Evolutionary conservation across 2,329 filamentous ascomycete species (phyloP).

Genomic region (Beauveria brongniartii): DNA sequence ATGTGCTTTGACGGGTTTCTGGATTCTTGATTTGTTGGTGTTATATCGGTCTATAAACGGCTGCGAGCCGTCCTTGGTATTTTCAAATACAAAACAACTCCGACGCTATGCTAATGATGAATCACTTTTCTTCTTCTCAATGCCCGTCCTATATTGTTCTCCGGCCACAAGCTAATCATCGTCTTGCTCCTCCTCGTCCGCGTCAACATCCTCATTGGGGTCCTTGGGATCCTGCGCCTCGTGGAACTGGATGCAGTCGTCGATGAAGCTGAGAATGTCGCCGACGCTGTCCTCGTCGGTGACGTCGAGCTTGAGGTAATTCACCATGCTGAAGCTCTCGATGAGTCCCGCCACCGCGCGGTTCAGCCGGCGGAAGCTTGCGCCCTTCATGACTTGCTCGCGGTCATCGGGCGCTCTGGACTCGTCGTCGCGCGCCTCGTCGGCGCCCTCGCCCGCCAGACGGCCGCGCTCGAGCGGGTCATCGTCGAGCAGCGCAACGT

Average conservation of each 20-base stretch:
- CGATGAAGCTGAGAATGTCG: slow-evolving; percentile 80
- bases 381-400: slow-evolving; percentile 68
- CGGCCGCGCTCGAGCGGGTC: slow-evolving; percentile 52
- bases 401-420: slow-evolving; percentile 55
- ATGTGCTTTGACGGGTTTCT: background rate
- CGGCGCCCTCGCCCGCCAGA: slow-evolving; percentile 21
- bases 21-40: slow-evolving; percentile 1
- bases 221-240: slow-evolving; percentile 89
- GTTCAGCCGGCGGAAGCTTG: slow-evolving; percentile 76
- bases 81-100: slow-evolving; percentile 25
- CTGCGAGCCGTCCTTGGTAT: background rate
- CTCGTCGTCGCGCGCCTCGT: slow-evolving; percentile 42
- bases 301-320: slow-evolving; percentile 81
- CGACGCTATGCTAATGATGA: slow-evolving; percentile 33
- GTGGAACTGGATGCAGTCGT: slow-evolving; percentile 88
- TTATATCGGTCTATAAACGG: background rate
- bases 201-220: slow-evolving; percentile 52
- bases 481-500: slow-evolving; percentile 73
- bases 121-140: background rate
- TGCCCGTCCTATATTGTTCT: background rate
- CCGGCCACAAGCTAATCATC: slow-evolving; percentile 14
- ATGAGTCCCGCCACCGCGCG: slow-evolving; percentile 83
- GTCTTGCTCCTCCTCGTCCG: slow-evolving; percentile 32
- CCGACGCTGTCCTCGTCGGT: slow-evolving; percentile 88
- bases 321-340: slow-evolving; percentile 97